phyloP scores from a whole-genome alignment of 2,329 filamentous ascomycete species.

The Penicillium nordicum region DNA sequence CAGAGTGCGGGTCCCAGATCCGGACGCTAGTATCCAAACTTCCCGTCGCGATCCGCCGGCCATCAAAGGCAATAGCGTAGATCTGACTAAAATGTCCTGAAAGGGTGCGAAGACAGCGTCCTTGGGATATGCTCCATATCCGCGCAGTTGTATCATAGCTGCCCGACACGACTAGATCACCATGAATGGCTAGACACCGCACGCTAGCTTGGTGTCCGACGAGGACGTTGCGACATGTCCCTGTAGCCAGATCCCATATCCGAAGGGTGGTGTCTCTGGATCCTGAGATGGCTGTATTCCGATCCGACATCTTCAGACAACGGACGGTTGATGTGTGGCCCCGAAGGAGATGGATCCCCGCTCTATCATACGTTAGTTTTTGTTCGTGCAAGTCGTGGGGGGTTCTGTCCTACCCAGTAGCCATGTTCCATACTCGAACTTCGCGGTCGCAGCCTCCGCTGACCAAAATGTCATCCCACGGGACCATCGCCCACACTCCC shows the following conservation, averaged over 20 bases:
- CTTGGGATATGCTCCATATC: slow-evolving; percentile 97
- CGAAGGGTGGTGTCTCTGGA: slow-evolving; percentile 91
- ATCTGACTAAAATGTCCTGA: slow-evolving; percentile 98
- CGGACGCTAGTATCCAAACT: slow-evolving; percentile 94
- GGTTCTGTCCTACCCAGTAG: slow-evolving; percentile 65
- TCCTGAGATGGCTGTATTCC: slow-evolving; percentile 90
- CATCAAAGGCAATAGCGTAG: slow-evolving; percentile 97
- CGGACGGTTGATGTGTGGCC: slow-evolving; percentile 96
- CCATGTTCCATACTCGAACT: slow-evolving; percentile 94
- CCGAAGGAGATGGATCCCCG: slow-evolving; percentile 75
- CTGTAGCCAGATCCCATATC: slow-evolving; percentile 89
- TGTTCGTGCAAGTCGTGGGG: slow-evolving; percentile 8
- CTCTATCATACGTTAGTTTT: slow-evolving; percentile 45
- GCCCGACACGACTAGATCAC: slow-evolving; percentile 94
- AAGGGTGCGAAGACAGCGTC: slow-evolving; percentile 83
- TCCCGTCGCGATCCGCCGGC: slow-evolving; percentile 86
- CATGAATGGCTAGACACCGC: slow-evolving; percentile 90
- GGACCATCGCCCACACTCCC: slow-evolving; percentile 99
- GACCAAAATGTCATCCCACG: slow-evolving; percentile 91
- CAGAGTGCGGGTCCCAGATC: slow-evolving; percentile 90
- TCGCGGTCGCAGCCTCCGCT: slow-evolving; percentile 96
- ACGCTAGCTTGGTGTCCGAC: slow-evolving; percentile 95
- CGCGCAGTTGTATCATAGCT: slow-evolving; percentile 96
- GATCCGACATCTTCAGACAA: slow-evolving; percentile 95
- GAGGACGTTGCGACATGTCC: slow-evolving; percentile 84